These are phyloP conservation scores for Talaromyces rugulosus DNA, from an alignment of 2,329 filamentous ascomycete species.

Conservation along the genomic window DNA sequence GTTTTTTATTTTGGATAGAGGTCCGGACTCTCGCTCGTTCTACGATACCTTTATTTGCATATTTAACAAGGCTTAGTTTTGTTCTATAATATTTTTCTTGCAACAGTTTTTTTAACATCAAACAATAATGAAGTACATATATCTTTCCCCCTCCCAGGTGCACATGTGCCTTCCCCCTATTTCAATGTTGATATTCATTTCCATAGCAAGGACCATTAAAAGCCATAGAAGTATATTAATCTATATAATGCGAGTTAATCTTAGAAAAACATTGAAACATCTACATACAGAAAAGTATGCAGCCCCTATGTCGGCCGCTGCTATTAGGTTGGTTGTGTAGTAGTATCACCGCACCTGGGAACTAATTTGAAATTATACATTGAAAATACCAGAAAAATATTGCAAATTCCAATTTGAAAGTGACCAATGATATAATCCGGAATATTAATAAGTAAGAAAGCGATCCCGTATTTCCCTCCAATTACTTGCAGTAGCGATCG, in stretches of 20 bases:
- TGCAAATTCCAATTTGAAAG: neutral
- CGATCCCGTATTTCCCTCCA: neutral
- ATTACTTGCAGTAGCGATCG: neutral
- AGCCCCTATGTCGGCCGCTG: too few relatives aligned
- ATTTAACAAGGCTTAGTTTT: neutral
- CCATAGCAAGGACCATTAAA: too few relatives aligned
- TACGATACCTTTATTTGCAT: neutral
- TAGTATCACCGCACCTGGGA: neutral
- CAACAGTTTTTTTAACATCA: too few relatives aligned
- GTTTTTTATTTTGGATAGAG: neutral
- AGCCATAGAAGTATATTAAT: too few relatives aligned
- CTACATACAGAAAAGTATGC: too few relatives aligned
- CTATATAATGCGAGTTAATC: neutral
- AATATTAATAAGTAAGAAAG: neutral
- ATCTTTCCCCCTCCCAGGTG: too few relatives aligned
- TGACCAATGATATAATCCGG: neutral
- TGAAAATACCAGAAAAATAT: neutral
- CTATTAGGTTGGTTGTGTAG: neutral
- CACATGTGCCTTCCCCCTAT: too few relatives aligned
- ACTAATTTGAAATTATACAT: neutral
- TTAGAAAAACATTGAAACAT: too few relatives aligned
- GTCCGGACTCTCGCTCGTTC: neutral
- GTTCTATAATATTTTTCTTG: neutral
- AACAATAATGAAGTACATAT: too few relatives aligned
- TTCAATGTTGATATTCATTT: too few relatives aligned